phyloP scores from a whole-genome alignment of 2,329 filamentous ascomycete genomes.

The Talaromyces funiculosus region DNA sequence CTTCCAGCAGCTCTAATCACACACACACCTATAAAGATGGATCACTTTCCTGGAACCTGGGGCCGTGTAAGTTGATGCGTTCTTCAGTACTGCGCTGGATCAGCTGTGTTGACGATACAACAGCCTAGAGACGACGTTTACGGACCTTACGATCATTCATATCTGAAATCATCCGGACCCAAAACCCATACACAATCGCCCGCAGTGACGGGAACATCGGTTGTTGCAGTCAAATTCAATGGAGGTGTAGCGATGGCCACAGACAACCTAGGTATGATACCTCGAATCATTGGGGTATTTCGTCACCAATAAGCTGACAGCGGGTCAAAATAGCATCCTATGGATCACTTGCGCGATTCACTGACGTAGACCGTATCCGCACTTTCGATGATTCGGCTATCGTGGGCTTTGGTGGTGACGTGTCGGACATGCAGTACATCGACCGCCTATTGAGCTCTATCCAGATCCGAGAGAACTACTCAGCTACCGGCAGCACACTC shows the following conservation, averaged over 20 bases:
- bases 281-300: background rate
- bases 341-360: constrained; percentile 93
- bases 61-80: constrained; percentile 51
- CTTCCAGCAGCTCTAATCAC: background rate
- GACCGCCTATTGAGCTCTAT: constrained; percentile 83
- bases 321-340: constrained; percentile 67
- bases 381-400: constrained; percentile 78
- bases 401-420: constrained; percentile 91
- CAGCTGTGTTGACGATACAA: constrained; percentile 30
- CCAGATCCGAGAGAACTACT: constrained; percentile 84
- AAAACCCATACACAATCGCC: constrained; percentile 86
- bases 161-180: constrained; percentile 65
- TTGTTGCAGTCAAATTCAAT: constrained; percentile 91
- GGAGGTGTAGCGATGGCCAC: constrained; percentile 94
- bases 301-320: background rate
- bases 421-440: constrained; percentile 98
- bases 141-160: constrained; percentile 83
- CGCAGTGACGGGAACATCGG: constrained; percentile 93
- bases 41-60: constrained; percentile 62
- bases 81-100: background rate
- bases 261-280: constrained; percentile 76
- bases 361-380: constrained; percentile 90
- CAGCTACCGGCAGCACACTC: constrained; percentile 52
- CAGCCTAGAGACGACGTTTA: constrained; percentile 97
- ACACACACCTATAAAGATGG: constrained; percentile 44